phyloP scores from a whole-genome alignment of 495 filamentous ascomycete genomes.

The Neurospora cerealis region DNA sequence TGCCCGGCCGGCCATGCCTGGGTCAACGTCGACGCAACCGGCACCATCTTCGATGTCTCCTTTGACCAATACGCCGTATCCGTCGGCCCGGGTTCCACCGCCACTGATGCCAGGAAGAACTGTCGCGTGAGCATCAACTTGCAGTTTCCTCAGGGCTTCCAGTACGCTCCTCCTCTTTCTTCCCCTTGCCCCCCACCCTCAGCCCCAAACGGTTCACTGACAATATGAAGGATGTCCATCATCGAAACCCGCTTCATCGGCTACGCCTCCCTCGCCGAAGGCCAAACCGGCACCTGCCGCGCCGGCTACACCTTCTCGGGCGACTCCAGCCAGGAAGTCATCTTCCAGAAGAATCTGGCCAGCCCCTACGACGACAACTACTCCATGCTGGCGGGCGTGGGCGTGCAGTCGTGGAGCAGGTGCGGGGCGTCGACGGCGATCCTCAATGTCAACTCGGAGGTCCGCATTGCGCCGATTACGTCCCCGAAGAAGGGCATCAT shows the following conservation, averaged over 20 bases:
- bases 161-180: constrained; percentile 17
- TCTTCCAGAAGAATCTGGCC: constrained; percentile 26
- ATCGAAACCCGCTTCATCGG: constrained; percentile 27
- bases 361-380: constrained; percentile 25
- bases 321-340: constrained; percentile 20
- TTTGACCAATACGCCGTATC: constrained; percentile 39
- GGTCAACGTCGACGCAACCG: constrained; percentile 20
- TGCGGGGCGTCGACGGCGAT: constrained; percentile 23
- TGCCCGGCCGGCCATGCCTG: constrained; percentile 23
- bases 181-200: constrained; percentile 2
- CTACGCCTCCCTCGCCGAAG: constrained; percentile 15
- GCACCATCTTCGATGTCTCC: constrained; percentile 35
- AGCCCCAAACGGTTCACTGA: neutral
- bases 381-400: constrained; percentile 21
- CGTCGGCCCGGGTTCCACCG: constrained; percentile 28
- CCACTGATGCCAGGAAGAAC: constrained; percentile 34
- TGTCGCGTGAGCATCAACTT: constrained; percentile 38
- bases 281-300: constrained; percentile 17
- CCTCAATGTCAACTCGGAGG: constrained; percentile 29
- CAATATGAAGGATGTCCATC: constrained; percentile 16
- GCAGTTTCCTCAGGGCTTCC: constrained; percentile 32
- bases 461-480: constrained; percentile 21
- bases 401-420: constrained; percentile 19
- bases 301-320: constrained; percentile 21
- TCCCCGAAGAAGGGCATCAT: constrained; percentile 15